Conservation (phyloP, 1,284 basidiomycete genomes). For the Fomes fomentarius region DNA sequence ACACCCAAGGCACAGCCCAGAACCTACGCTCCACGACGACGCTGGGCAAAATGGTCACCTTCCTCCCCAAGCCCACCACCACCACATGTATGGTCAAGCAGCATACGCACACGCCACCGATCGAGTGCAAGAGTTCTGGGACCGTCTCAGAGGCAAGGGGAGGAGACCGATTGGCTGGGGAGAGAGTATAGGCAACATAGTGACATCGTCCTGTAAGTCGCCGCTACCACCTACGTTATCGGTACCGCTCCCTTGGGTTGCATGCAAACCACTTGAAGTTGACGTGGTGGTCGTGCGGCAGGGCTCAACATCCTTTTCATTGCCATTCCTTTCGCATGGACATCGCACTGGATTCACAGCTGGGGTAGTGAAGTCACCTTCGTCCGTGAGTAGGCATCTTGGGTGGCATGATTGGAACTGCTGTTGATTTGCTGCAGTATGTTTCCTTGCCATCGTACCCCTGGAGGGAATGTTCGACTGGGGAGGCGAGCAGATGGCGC, state of each 20-base stretch:
- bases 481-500: conserved; percentile 63
- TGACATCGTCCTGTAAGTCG: conserved; percentile 2
- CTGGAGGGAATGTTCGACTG: conserved; percentile 61
- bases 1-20: background rate
- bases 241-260: background rate
- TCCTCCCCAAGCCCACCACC: background rate
- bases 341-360: conserved; percentile 49
- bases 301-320: conserved; percentile 66
- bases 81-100: background rate
- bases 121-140: background rate
- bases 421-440: conserved; percentile 41
- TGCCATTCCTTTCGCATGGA: conserved; percentile 68
- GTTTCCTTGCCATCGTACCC: conserved; percentile 59
- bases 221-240: background rate
- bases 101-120: background rate
- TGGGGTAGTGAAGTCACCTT: conserved; percentile 37
- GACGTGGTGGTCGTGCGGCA: conserved; percentile 23
- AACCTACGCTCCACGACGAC: background rate
- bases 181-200: background rate
- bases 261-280: background rate
- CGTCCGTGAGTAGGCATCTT: conserved; percentile 36
- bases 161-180: background rate
- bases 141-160: background rate
- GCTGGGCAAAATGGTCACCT: background rate
- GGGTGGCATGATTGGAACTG: background rate